Evolutionary conservation across 2,329 filamentous ascomycete species (phyloP).

Genomic region (Verticillium zaregamsianum): DNA sequence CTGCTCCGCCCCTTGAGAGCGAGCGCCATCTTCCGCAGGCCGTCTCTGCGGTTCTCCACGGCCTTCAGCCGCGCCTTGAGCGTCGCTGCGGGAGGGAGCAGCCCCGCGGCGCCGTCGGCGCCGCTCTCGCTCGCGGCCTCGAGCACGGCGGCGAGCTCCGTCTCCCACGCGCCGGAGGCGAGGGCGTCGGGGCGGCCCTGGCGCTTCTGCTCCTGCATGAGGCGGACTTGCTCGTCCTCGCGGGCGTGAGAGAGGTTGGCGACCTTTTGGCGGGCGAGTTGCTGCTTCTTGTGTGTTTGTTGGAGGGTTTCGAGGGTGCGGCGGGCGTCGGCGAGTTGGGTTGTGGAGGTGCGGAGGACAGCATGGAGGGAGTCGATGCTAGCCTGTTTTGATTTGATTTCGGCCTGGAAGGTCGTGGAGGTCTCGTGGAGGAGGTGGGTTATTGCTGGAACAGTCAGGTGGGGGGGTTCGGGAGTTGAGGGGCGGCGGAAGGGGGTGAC

Average conservation of each 20-base stretch:
- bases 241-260: conserved; percentile 72
- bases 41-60: conserved; percentile 64
- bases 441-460: conserved; percentile 54
- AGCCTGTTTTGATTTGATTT: conserved; percentile 79
- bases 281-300: conserved; percentile 57
- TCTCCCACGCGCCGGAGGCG: conserved; percentile 47
- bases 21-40: conserved; percentile 63
- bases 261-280: conserved; percentile 67
- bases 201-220: conserved; percentile 35
- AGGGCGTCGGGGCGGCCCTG: conserved; percentile 38
- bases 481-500: conserved; percentile 26
- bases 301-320: conserved; percentile 69
- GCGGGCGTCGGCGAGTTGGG: conserved; percentile 72
- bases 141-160: conserved; percentile 45
- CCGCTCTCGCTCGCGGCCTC: conserved; percentile 34
- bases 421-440: conserved; percentile 77
- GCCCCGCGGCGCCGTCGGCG: conserved; percentile 27
- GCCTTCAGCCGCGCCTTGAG: conserved; percentile 67
- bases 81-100: conserved; percentile 55
- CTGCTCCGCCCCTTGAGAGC: conserved; percentile 73
- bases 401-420: conserved; percentile 71
- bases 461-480: not conserved
- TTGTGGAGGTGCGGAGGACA: conserved; percentile 75
- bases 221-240: conserved; percentile 60
- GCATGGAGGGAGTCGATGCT: conserved; percentile 78